phyloP scores from a whole-genome alignment of 2,329 filamentous ascomycete species.

The Drechslera avenae region DNA sequence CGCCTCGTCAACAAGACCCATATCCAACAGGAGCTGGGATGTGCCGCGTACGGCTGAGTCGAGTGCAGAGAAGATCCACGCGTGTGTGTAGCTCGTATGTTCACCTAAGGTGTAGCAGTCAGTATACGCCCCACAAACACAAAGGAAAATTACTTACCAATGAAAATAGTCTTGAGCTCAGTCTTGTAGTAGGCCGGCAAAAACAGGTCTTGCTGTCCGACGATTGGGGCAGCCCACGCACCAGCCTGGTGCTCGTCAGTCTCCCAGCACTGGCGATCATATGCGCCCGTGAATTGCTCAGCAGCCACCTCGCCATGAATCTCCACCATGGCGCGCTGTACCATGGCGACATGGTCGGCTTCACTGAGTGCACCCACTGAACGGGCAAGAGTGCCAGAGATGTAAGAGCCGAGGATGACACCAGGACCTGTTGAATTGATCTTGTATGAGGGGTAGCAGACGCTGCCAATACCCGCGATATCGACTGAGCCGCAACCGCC shows the following conservation, averaged over 20 bases:
- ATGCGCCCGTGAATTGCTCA: slow-evolving; percentile 68
- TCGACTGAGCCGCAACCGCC: slow-evolving; percentile 67
- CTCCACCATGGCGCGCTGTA: slow-evolving; percentile 69
- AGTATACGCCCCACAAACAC: background rate
- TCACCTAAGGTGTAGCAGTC: background rate
- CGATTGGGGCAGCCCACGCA: slow-evolving; percentile 64
- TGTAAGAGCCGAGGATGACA: slow-evolving; percentile 66
- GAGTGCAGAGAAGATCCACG: slow-evolving; percentile 70
- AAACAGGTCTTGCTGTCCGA: slow-evolving; percentile 71
- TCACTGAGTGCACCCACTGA: slow-evolving; percentile 59
- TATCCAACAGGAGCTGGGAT: slow-evolving; percentile 65
- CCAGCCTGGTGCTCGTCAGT: slow-evolving; percentile 65
- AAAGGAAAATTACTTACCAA: slow-evolving; percentile 65
- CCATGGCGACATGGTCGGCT: slow-evolving; percentile 65
- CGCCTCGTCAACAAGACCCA: slow-evolving; percentile 72
- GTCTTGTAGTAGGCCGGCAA: slow-evolving; percentile 75
- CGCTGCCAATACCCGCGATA: slow-evolving; percentile 64
- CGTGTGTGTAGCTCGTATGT: slow-evolving; percentile 63
- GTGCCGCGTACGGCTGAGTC: slow-evolving; percentile 70
- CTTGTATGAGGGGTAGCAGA: slow-evolving; percentile 71
- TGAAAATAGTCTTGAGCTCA: slow-evolving; percentile 70
- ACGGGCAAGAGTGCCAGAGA: slow-evolving; percentile 53
- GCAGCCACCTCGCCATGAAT: slow-evolving; percentile 66
- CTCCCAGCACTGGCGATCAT: slow-evolving; percentile 69
- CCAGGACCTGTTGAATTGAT: slow-evolving; percentile 68